Percentiles rank a stretch among this genome's conserved stretches.
phyloP scores from a whole-genome alignment of 345 rosid species.

The Streptanthus diversifolius region DNA sequence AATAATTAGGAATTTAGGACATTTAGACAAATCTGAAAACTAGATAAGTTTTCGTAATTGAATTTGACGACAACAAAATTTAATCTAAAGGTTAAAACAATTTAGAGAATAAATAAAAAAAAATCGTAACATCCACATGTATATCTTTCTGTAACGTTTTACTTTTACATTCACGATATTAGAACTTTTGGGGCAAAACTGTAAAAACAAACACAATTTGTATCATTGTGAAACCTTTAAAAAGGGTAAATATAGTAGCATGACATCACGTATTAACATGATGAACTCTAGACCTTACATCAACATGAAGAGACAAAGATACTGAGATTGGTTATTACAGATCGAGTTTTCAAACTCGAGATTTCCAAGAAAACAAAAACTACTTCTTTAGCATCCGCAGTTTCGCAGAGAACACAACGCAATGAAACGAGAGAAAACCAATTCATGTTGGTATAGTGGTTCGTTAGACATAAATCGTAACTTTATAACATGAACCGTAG shows the following conservation, averaged over 20 bases:
- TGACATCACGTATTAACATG: neutral
- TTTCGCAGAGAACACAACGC: too few relatives aligned
- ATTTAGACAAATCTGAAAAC: neutral
- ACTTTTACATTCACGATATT: neutral
- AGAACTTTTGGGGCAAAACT: neutral
- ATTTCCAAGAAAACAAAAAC: too few relatives aligned
- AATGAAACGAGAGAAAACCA: too few relatives aligned
- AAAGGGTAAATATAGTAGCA: neutral
- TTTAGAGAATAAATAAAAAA: neutral
- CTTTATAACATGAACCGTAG: too few relatives aligned
- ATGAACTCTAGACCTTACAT: too few relatives aligned
- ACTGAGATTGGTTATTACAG: neutral
- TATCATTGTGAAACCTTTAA: neutral
- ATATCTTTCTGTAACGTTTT: neutral
- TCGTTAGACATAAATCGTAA: too few relatives aligned
- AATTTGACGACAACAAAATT: neutral
- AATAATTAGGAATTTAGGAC: neutral
- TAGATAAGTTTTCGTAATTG: neutral
- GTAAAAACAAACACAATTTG: neutral
- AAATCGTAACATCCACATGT: neutral
- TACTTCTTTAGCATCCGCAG: too few relatives aligned
- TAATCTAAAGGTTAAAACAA: neutral
- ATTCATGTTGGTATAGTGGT: too few relatives aligned
- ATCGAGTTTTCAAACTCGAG: too few relatives aligned
- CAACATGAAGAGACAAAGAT: too few relatives aligned